phyloP scores from a whole-genome alignment of 1,139 yeast genomes.

The Wickerhamomyces sp. region DNA sequence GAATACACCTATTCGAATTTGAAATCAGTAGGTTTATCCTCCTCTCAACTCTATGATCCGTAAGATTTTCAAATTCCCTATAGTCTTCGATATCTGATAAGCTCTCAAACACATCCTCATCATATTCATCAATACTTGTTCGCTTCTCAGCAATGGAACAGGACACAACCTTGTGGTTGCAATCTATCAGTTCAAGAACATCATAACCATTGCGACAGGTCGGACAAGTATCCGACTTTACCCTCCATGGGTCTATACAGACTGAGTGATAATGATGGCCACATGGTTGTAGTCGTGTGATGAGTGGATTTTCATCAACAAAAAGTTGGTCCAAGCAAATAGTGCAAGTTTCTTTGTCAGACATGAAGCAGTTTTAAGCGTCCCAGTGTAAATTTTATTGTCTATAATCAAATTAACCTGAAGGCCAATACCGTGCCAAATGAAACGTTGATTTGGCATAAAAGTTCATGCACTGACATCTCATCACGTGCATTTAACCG shows the following conservation, averaged over 20 bases:
- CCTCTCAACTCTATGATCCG: constrained; percentile 8
- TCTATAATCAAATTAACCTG: no score
- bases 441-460: no score
- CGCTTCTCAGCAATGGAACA: constrained; percentile 34
- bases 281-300: constrained; percentile 41
- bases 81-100: constrained; percentile 16
- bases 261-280: constrained; percentile 41
- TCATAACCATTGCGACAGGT: constrained; percentile 37
- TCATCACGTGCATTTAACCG: no score
- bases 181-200: constrained; percentile 14
- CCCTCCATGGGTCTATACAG: constrained; percentile 46
- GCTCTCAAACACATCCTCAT: constrained; percentile 20
- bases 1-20: constrained; percentile 18
- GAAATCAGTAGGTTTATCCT: constrained; percentile 18
- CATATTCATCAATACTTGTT: constrained; percentile 26
- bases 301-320: constrained; percentile 9
- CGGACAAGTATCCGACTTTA: constrained; percentile 48
- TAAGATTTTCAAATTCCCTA: constrained; percentile 8
- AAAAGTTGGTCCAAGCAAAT: constrained; percentile 43
- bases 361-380: constrained; percentile 2
- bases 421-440: no score
- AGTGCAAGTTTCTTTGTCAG: constrained; percentile 38
- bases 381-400: no score
- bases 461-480: no score
- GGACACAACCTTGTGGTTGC: constrained; percentile 11